Percentiles rank a stretch among this genome's conserved stretches.
These are phyloP conservation scores for Gomphus sp. DNA, from an alignment of 1,284 basidiomycete genomes.

Conservation along the genomic window DNA sequence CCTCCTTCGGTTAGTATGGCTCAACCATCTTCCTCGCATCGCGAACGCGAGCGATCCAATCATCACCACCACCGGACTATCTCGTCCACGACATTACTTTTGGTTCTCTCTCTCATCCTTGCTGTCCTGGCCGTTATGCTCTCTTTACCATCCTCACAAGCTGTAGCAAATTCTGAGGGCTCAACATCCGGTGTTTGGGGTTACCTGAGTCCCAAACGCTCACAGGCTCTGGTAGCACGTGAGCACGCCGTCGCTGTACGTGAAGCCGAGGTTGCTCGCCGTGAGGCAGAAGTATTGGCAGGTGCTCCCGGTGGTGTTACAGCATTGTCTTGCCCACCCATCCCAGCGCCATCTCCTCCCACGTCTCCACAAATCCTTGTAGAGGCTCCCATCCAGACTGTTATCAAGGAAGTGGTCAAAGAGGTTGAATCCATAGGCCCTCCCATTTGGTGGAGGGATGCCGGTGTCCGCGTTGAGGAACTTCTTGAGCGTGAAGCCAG, in stretches of 20 bases:
- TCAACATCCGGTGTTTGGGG: too few relatives aligned
- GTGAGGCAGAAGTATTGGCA: too few relatives aligned
- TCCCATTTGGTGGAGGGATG: constrained; percentile 61
- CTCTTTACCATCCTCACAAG: too few relatives aligned
- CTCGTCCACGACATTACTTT: constrained; percentile 77
- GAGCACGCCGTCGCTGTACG: too few relatives aligned
- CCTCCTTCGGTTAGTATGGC: constrained; percentile 75
- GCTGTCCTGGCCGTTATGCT: constrained; percentile 78
- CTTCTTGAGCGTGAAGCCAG: constrained; percentile 73
- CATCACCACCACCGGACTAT: constrained; percentile 76
- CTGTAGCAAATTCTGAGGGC: too few relatives aligned
- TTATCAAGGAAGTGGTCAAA: constrained; percentile 79
- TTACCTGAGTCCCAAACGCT: too few relatives aligned
- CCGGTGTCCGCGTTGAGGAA: constrained; percentile 61
- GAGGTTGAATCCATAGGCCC: too few relatives aligned
- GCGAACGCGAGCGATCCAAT: constrained; percentile 43
- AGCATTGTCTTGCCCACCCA: too few relatives aligned
- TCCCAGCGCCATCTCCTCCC: too few relatives aligned
- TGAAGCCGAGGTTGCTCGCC: too few relatives aligned
- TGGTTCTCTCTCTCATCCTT: constrained; percentile 72
- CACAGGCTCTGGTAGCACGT: too few relatives aligned
- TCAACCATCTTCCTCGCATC: constrained; percentile 74
- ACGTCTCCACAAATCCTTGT: constrained; percentile 31
- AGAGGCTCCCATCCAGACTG: constrained; percentile 53
- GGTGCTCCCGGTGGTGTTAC: too few relatives aligned